Base-by-base conservation (phyloP, 2,329 filamentous ascomycete genomes). In the Boeremia exigua region DNA sequence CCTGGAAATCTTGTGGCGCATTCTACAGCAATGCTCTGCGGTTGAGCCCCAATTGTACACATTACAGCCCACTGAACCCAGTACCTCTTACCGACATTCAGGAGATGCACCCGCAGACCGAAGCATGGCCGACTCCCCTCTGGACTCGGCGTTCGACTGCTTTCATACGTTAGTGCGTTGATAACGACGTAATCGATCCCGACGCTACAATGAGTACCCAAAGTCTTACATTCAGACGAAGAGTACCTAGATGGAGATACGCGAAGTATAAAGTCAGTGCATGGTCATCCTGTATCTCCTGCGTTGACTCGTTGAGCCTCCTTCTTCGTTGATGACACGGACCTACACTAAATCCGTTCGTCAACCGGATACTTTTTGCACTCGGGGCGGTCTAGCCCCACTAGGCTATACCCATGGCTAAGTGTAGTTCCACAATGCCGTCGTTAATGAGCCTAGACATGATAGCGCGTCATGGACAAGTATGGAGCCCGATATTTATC, bases 211-310 rank as follows among this genome's bases (percentile, higher is more conserved):
- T 11, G 42, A 45, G 46, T 42, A 46, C 36, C 40, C 33, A 9
- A 30, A 19, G 36, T 38, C 29, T 29, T 5, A 10, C 32, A 11
- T 8, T 25, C 23, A 51, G 29, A 19, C 32, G 17, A 19, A 39
- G 47, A 51, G 53, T 44, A 56, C 53, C 53, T 51, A 33, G 37
- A 56, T 51, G 53, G 53, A 34, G 40, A 25, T 38, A 15, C n/a
- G 27, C 15, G 9, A 37, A 19, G 32, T 27, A 51, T 56, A 56
- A 51, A 56, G 42, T 4, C 37, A 25, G 25, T 5, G 3, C 23
- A 23, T 34, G 23, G 25, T 36, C 15, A 28, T 40, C 3, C 25
- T 14, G 42, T 6, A 5, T 11, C 7, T 15, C 15, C 12, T 19
- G 28, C 38, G 11, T 33, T n/a, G 15, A 11, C n/a, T 40, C 14